Conservation (phyloP, 2,329 filamentous ascomycete species). For the Purpureocillium lavendulum region DNA sequence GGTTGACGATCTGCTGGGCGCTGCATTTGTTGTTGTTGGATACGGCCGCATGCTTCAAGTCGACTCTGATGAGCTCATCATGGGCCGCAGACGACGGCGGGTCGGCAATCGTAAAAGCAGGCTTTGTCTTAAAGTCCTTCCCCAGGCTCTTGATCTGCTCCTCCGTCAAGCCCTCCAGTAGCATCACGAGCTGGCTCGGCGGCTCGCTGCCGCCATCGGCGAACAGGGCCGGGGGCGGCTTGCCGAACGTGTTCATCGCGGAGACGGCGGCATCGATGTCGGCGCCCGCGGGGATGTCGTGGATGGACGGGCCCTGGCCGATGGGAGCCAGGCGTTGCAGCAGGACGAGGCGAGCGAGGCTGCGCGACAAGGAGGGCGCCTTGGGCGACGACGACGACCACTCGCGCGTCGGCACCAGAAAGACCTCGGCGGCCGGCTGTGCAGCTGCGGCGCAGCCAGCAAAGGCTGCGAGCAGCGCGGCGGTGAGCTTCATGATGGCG, state of each 20-base stretch:
- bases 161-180: slow-evolving; percentile 47
- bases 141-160: slow-evolving; percentile 36
- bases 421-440: slow-evolving; percentile 40
- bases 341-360: slow-evolving; percentile 49
- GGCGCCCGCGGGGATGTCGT: slow-evolving; percentile 32
- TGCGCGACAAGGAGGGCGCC: slow-evolving; percentile 36
- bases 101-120: slow-evolving; percentile 41
- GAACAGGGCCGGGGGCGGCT: slow-evolving; percentile 42
- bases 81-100: slow-evolving; percentile 34
- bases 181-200: slow-evolving; percentile 48
- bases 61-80: slow-evolving; percentile 30
- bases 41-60: slow-evolving; percentile 30
- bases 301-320: slow-evolving; percentile 38
- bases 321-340: slow-evolving; percentile 45
- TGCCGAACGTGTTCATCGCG: slow-evolving; percentile 53
- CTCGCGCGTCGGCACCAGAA: slow-evolving; percentile 34
- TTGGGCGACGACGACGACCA: slow-evolving; percentile 14
- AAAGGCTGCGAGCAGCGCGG: slow-evolving; percentile 29
- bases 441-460: slow-evolving; percentile 29
- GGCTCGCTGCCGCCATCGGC: slow-evolving; percentile 17
- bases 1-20: slow-evolving; percentile 30
- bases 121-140: slow-evolving; percentile 22
- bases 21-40: slow-evolving; percentile 27
- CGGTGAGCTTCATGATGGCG: slow-evolving; percentile 33
- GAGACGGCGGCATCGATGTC: slow-evolving; percentile 40